These are phyloP conservation scores for Thermochaetoides thermophila DNA, from an alignment of 495 filamentous ascomycete species.

Conservation along the genomic window DNA sequence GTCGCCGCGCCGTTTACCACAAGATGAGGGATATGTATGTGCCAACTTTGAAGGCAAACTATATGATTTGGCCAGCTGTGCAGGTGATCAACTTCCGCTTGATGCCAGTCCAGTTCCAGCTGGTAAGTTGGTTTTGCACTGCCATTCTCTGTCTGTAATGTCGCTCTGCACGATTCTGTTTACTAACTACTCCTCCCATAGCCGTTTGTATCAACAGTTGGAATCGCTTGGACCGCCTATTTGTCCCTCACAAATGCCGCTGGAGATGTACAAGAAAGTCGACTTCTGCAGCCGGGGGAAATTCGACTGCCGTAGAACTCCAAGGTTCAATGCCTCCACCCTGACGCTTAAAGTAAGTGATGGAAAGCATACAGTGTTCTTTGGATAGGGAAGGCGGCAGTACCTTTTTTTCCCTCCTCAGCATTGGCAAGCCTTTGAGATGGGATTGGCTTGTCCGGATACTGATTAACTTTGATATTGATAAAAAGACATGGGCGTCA, in stretches of 20 bases:
- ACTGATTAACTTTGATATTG: not conserved
- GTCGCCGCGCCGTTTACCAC: slow-evolving; percentile 56
- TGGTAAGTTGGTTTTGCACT: slow-evolving; percentile 45
- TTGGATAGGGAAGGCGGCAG: not conserved
- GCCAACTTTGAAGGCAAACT: slow-evolving; percentile 91
- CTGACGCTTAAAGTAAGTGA: too few relatives aligned
- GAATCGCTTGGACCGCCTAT: slow-evolving; percentile 99
- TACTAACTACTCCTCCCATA: slow-evolving; percentile 19
- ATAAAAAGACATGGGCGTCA: not conserved
- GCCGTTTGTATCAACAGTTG: slow-evolving; percentile 93
- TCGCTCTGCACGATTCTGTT: too few relatives aligned
- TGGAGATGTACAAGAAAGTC: slow-evolving; percentile 36
- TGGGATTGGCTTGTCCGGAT: too few relatives aligned
- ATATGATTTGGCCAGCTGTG: slow-evolving; percentile 86
- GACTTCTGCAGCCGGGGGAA: not conserved
- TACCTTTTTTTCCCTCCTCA: not conserved
- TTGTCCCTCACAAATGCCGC: slow-evolving; percentile 86
- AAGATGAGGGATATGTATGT: slow-evolving; percentile 92
- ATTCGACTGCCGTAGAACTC: slow-evolving; percentile 4
- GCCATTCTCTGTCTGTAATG: too few relatives aligned
- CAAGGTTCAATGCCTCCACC: too few relatives aligned
- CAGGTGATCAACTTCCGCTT: slow-evolving; percentile 95
- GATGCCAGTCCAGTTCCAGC: slow-evolving; percentile 90
- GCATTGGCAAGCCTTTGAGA: too few relatives aligned
- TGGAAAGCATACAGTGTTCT: too few relatives aligned